phyloP scores from a whole-genome alignment of 352 stramenopile species.

The Phytophthora tentaculata region DNA sequence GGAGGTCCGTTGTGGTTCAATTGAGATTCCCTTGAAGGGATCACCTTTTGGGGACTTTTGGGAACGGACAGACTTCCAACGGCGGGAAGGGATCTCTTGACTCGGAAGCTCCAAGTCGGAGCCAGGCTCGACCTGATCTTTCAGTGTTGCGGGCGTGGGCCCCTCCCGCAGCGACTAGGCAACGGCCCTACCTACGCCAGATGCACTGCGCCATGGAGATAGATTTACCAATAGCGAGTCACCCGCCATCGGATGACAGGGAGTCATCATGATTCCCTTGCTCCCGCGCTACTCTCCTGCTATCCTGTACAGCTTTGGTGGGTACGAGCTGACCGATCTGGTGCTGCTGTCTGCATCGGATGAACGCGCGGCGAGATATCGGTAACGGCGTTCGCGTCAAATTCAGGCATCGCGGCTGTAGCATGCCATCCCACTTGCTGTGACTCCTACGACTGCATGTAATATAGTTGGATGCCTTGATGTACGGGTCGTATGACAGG shows the following conservation, averaged over 20 bases:
- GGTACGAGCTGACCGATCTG: background rate
- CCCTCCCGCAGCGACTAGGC: constrained; percentile 29
- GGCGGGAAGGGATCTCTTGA: background rate
- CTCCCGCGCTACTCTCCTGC: constrained; percentile 18
- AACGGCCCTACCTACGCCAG: constrained; percentile 26
- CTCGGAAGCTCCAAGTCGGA: background rate
- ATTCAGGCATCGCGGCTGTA: constrained; percentile 20
- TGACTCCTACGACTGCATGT: too few relatives aligned
- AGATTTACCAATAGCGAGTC: too few relatives aligned
- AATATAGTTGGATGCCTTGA: too few relatives aligned
- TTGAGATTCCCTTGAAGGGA: constrained; percentile 12
- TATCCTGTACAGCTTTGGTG: background rate
- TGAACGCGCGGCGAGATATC: constrained; percentile 17
- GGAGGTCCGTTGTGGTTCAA: too few relatives aligned
- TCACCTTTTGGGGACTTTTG: background rate
- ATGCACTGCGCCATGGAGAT: too few relatives aligned
- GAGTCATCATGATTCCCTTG: background rate
- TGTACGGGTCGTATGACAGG: too few relatives aligned
- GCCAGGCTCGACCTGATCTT: constrained; percentile 10
- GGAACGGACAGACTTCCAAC: background rate
- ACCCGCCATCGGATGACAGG: constrained; percentile 11
- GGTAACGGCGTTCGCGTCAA: background rate
- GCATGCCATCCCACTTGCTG: constrained; percentile 20
- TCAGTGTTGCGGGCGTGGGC: background rate
- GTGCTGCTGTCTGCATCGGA: background rate